A percentile compares a stretch with the other conserved stretches of the same genome.
Evolutionary conservation across 345 rosid species (phyloP).

Genomic region (Brassica juncea): DNA sequence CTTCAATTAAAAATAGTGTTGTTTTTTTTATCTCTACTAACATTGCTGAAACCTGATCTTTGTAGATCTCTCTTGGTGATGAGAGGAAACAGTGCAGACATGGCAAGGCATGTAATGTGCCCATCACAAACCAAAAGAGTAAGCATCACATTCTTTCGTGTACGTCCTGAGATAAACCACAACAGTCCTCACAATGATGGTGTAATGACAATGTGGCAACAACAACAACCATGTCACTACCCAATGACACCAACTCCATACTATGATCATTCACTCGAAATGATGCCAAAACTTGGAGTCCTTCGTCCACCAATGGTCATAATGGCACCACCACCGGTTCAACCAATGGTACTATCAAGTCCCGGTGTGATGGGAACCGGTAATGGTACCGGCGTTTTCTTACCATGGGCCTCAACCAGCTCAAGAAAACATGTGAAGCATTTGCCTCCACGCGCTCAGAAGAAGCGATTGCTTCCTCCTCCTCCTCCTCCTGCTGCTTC

Average conservation of each 20-base stretch:
- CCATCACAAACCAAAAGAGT: constrained; percentile 66
- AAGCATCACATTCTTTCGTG: constrained; percentile 83
- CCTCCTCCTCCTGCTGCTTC: constrained; percentile 36
- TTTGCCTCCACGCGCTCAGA: constrained; percentile 93
- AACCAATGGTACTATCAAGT: constrained; percentile 55
- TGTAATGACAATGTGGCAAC: constrained; percentile 77
- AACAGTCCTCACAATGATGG: constrained; percentile 52
- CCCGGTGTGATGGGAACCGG: constrained; percentile 48
- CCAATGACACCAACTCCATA: constrained; percentile 50
- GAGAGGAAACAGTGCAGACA: constrained; percentile 90
- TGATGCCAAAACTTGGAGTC: constrained; percentile 41
- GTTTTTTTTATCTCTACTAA: background rate
- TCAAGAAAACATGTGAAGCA: constrained; percentile 68
- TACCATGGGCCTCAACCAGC: constrained; percentile 73
- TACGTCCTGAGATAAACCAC: constrained; percentile 56
- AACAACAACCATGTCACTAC: constrained; percentile 45
- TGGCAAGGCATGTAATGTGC: constrained; percentile 87
- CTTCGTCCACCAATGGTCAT: constrained; percentile 62
- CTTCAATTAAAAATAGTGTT: background rate
- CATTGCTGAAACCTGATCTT: background rate
- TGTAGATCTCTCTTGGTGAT: constrained; percentile 77
- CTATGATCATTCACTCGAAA: constrained; percentile 42
- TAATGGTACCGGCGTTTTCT: constrained; percentile 84
- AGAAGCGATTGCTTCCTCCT: constrained; percentile 55
- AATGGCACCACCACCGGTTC: constrained; percentile 60